These are phyloP conservation scores for Scytalidium sp. DNA, from an alignment of 2,329 filamentous ascomycete genomes.

Conservation along the genomic window DNA sequence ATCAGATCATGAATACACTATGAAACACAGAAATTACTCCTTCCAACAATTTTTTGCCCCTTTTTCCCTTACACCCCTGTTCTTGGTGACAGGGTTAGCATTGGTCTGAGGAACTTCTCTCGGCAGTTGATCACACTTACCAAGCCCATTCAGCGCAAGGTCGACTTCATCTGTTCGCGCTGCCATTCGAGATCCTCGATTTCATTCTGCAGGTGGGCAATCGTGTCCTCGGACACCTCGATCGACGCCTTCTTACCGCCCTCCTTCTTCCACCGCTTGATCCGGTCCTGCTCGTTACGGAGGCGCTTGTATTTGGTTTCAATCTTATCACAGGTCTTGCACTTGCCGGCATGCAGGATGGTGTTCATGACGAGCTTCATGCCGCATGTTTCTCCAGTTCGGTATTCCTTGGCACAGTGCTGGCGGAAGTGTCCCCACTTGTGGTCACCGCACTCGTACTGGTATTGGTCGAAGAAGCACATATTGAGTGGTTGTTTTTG, in stretches of 20 bases:
- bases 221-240: constrained; percentile 67
- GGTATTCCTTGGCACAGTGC: constrained; percentile 92
- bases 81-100: neutral
- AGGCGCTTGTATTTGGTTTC: constrained; percentile 78
- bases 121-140: neutral
- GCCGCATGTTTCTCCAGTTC: constrained; percentile 93
- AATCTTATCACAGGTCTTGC: constrained; percentile 85
- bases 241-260: constrained; percentile 65
- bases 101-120: neutral
- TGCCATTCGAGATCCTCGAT: constrained; percentile 44
- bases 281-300: constrained; percentile 70
- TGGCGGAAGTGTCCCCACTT: constrained; percentile 92
- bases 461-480: constrained; percentile 95
- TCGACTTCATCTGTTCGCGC: constrained; percentile 30
- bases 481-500: constrained; percentile 48
- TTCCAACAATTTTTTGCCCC: neutral
- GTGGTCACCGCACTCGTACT: constrained; percentile 85
- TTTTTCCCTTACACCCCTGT: neutral
- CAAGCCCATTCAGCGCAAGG: neutral
- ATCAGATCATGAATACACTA: neutral
- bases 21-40: neutral
- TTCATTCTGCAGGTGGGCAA: constrained; percentile 62
- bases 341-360: constrained; percentile 59
- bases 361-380: constrained; percentile 85
- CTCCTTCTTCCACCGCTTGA: constrained; percentile 73